phyloP scores from a whole-genome alignment of 306 rosid species.

The Gillenia trifoliata region DNA sequence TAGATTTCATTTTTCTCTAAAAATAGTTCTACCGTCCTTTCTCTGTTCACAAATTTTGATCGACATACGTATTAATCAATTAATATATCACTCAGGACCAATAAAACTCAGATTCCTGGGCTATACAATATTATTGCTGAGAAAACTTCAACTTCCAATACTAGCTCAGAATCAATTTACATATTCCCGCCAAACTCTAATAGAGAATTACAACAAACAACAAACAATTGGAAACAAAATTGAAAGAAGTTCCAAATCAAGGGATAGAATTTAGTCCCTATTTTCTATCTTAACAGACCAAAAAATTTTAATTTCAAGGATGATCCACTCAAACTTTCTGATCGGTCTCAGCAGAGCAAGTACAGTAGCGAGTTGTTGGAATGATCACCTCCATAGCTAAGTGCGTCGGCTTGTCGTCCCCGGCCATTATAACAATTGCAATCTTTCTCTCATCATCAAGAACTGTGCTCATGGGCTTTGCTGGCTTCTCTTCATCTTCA shows the following conservation, averaged over 20 bases:
- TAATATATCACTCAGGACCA: no score
- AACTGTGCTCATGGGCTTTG: background rate
- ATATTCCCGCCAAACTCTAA: background rate
- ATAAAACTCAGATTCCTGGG: background rate
- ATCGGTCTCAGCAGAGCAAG: background rate
- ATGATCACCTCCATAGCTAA: slow-evolving; percentile 32
- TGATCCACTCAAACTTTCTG: background rate
- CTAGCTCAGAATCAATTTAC: background rate
- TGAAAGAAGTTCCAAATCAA: background rate
- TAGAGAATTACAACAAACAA: background rate
- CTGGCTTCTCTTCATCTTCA: slow-evolving; percentile 17
- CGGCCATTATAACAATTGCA: slow-evolving; percentile 47
- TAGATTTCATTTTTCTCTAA: background rate
- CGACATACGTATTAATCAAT: background rate
- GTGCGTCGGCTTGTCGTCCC: slow-evolving; percentile 38
- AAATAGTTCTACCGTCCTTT: background rate
- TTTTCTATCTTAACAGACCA: background rate
- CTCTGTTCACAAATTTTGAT: background rate
- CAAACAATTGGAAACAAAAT: background rate
- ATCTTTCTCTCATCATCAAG: slow-evolving; percentile 26
- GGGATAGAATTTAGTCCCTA: background rate
- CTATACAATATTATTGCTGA: background rate
- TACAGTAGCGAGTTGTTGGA: background rate
- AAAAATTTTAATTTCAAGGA: background rate
- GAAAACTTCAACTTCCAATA: background rate